A percentile compares a stretch with the other conserved stretches of the same genome.
These are phyloP conservation scores for Voacanga thouarsii DNA, from an alignment of 257 asterid species.

Conservation along the genomic window DNA sequence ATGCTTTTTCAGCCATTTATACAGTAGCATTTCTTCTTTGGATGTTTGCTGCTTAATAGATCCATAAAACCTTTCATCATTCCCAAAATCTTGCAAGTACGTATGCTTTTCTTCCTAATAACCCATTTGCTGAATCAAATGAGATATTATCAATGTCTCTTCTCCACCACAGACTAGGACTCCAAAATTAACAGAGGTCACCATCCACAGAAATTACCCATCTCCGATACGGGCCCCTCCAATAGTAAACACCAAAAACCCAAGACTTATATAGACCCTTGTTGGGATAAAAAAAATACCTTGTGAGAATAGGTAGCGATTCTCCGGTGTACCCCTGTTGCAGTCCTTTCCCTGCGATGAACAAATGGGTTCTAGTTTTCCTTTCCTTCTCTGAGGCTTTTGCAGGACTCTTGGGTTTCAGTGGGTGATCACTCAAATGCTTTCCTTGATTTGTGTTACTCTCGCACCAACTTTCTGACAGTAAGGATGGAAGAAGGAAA, in stretches of 20 bases:
- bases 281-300: neutral
- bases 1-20: neutral
- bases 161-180: neutral
- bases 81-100: neutral
- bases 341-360: too few relatives aligned
- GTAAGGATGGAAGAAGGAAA: too few relatives aligned
- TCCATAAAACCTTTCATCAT: neutral
- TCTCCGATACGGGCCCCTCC: constrained; percentile 2
- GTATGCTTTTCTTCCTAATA: neutral
- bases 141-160: neutral
- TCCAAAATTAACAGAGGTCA: neutral
- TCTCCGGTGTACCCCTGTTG: too few relatives aligned
- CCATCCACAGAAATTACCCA: neutral
- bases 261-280: neutral
- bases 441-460: too few relatives aligned
- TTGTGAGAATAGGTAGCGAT: too few relatives aligned
- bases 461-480: too few relatives aligned
- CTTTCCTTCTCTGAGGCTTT: too few relatives aligned
- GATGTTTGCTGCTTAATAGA: neutral
- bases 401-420: too few relatives aligned
- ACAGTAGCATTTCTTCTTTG: neutral
- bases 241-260: neutral
- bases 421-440: too few relatives aligned
- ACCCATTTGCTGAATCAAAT: neutral
- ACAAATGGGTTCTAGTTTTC: too few relatives aligned